These are phyloP conservation scores for Colletotrichum orchidophilum DNA, from an alignment of 2,329 filamentous ascomycete genomes.

Conservation along the genomic window DNA sequence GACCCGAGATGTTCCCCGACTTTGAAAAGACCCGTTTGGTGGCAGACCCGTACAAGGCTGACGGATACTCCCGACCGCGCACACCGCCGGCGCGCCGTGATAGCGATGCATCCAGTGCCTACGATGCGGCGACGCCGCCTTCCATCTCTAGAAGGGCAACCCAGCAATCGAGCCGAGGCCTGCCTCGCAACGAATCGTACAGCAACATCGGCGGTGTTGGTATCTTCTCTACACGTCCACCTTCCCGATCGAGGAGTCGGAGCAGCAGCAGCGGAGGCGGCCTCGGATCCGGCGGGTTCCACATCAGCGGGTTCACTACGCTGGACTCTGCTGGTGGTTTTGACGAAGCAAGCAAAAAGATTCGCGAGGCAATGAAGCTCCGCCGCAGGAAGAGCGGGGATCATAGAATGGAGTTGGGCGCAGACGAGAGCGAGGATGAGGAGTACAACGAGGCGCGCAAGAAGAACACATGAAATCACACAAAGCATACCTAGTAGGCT, in stretches of 20 bases:
- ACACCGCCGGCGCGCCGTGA: slow-evolving; percentile 48
- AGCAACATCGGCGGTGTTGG: slow-evolving; percentile 87
- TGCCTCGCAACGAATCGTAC: slow-evolving; percentile 92
- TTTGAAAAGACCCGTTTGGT: slow-evolving; percentile 83
- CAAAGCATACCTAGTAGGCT: background rate
- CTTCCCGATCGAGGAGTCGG: slow-evolving; percentile 79
- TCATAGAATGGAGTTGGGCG: slow-evolving; percentile 47
- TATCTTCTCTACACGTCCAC: slow-evolving; percentile 88
- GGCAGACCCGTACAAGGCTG: slow-evolving; percentile 58
- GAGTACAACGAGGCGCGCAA: slow-evolving; percentile 53
- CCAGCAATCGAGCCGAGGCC: slow-evolving; percentile 61
- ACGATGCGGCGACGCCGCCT: slow-evolving; percentile 50
- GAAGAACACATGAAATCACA: slow-evolving; percentile 44
- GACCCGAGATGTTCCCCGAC: slow-evolving; percentile 96
- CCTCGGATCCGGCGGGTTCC: slow-evolving; percentile 69
- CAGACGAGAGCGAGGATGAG: slow-evolving; percentile 52
- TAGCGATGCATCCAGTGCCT: slow-evolving; percentile 58
- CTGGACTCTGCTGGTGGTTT: slow-evolving; percentile 76
- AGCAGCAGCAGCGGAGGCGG: slow-evolving; percentile 75
- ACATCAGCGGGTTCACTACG: slow-evolving; percentile 74
- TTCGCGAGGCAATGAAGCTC: slow-evolving; percentile 83
- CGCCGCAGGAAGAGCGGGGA: slow-evolving; percentile 62
- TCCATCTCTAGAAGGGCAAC: slow-evolving; percentile 59
- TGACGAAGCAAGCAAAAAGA: slow-evolving; percentile 84
- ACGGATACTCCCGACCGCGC: slow-evolving; percentile 41